phyloP scores from a whole-genome alignment of 208 protist genomes.

The Phytomonas francai region DNA sequence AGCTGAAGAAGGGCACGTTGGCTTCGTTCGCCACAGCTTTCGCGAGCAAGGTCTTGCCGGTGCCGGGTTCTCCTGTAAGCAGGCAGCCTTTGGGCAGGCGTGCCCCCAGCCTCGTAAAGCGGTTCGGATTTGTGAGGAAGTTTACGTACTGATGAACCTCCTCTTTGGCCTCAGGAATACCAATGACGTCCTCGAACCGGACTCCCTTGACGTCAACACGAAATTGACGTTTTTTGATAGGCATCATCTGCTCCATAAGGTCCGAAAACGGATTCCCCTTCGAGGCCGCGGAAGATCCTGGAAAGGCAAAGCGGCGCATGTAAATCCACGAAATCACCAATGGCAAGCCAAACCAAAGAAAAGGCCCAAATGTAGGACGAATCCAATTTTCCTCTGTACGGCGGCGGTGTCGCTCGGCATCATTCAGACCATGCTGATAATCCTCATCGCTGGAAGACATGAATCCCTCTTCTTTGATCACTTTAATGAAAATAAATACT shows the following conservation, averaged over 20 bases:
- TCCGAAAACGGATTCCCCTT: slow-evolving; percentile 50
- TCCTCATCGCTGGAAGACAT: slow-evolving; percentile 12
- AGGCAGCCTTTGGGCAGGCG: slow-evolving; percentile 94
- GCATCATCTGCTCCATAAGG: slow-evolving; percentile 87
- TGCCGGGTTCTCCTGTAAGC: slow-evolving; percentile 95
- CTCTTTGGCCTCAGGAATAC: slow-evolving; percentile 94
- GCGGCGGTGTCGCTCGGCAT: slow-evolving; percentile 57
- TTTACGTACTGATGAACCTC: slow-evolving; percentile 97
- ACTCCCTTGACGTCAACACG: slow-evolving; percentile 82
- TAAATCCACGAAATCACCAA: slow-evolving; percentile 48
- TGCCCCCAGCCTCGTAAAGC: slow-evolving; percentile 93
- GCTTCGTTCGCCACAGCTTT: slow-evolving; percentile 95
- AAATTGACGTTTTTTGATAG: slow-evolving; percentile 82
- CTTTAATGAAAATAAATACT: not conserved
- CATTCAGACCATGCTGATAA: slow-evolving; percentile 60
- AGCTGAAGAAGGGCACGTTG: slow-evolving; percentile 92
- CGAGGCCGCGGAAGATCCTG: not conserved
- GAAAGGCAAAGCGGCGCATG: slow-evolving; percentile 22
- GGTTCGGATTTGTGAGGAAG: slow-evolving; percentile 94
- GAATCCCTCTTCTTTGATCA: not conserved
- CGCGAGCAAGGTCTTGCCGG: slow-evolving; percentile 97
- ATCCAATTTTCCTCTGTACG: slow-evolving; percentile 81
- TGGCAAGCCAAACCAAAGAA: slow-evolving; percentile 72
- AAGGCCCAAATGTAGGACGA: slow-evolving; percentile 53
- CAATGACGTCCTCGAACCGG: slow-evolving; percentile 92